Conservation (phyloP, 2,329 filamentous ascomycete genomes). For the Diplodia scrobiculata region DNA sequence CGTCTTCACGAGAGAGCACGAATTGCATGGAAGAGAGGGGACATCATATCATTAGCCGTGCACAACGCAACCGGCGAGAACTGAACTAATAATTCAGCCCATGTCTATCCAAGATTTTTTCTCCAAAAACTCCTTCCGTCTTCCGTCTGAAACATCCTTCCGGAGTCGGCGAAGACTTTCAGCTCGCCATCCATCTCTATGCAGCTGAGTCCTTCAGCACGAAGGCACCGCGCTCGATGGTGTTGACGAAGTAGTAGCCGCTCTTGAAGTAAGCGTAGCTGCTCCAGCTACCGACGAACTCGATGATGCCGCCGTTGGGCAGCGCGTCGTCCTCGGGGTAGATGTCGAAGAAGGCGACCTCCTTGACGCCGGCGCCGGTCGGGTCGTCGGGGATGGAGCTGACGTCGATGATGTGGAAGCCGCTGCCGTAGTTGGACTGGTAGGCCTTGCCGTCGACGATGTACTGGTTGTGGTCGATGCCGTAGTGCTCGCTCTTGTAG, state of each 20-base stretch:
- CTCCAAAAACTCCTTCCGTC: not conserved
- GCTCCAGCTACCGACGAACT: slow-evolving; percentile 51
- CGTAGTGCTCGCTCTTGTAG: slow-evolving; percentile 45
- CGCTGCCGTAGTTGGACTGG: slow-evolving; percentile 50
- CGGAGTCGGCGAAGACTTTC: not conserved
- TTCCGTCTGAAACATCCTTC: not conserved
- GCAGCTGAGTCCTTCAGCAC: slow-evolving; percentile 37
- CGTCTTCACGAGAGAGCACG: too few species aligned
- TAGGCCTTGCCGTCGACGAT: slow-evolving; percentile 48
- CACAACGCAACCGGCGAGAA: too few species aligned
- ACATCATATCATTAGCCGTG: too few species aligned
- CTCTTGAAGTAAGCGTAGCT: slow-evolving; percentile 48
- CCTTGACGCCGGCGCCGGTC: slow-evolving; percentile 47
- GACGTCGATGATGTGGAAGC: slow-evolving; percentile 49
- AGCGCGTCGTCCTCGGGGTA: slow-evolving; percentile 49
- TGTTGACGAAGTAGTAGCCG: slow-evolving; percentile 46
- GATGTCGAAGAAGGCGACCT: slow-evolving; percentile 50
- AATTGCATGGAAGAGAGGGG: too few species aligned
- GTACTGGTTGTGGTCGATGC: slow-evolving; percentile 55
- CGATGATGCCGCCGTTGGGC: slow-evolving; percentile 44
- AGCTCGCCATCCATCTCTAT: not conserved
- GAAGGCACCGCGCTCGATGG: slow-evolving; percentile 47
- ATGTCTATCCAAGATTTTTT: not conserved
- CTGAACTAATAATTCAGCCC: not conserved
- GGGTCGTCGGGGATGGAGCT: slow-evolving; percentile 47